phyloP scores from a whole-genome alignment of 2,329 filamentous ascomycete genomes.

The Pseudogymnoascus sp. region DNA sequence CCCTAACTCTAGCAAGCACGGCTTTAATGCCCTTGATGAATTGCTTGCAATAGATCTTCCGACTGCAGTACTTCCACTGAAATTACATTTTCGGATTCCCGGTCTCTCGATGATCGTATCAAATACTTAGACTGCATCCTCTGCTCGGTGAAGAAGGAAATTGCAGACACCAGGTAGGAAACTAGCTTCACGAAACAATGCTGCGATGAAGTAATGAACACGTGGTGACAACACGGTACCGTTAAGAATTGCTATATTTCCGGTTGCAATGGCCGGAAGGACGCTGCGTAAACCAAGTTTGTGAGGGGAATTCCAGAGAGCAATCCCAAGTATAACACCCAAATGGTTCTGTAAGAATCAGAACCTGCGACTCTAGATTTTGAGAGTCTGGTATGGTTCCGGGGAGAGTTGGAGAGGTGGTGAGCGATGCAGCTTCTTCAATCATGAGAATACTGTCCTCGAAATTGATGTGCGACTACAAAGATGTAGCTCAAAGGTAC shows the following conservation, averaged over 20 bases:
- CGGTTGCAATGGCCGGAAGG: conserved; percentile 19
- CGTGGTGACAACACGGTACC: conserved; percentile 31
- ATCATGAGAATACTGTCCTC: conserved; percentile 12
- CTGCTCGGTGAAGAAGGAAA: conserved; percentile 28
- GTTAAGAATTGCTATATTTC: conserved; percentile 27
- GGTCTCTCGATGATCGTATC: conserved; percentile 33
- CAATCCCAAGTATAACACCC: conserved; percentile 29
- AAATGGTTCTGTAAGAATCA: conserved; percentile 22
- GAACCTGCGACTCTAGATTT: conserved; percentile 1
- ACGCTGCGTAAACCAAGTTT: conserved; percentile 22
- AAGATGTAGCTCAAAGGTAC: background rate
- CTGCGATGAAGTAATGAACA: conserved; percentile 29
- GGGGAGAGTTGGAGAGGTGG: conserved; percentile 1
- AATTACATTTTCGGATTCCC: conserved; percentile 36
- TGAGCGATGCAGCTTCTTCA: conserved; percentile 12
- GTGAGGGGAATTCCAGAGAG: conserved; percentile 29
- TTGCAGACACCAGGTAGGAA: conserved; percentile 38
- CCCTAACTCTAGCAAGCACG: conserved; percentile 41
- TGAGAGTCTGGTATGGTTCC: conserved; percentile 7
- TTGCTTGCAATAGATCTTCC: conserved; percentile 35
- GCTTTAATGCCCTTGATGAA: conserved; percentile 38
- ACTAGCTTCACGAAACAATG: conserved; percentile 36
- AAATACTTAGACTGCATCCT: conserved; percentile 32
- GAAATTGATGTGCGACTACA: conserved; percentile 15
- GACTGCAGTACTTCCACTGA: conserved; percentile 38